phyloP scores from a whole-genome alignment of 2,329 filamentous ascomycete species.

The Tolypocladium sp. region DNA sequence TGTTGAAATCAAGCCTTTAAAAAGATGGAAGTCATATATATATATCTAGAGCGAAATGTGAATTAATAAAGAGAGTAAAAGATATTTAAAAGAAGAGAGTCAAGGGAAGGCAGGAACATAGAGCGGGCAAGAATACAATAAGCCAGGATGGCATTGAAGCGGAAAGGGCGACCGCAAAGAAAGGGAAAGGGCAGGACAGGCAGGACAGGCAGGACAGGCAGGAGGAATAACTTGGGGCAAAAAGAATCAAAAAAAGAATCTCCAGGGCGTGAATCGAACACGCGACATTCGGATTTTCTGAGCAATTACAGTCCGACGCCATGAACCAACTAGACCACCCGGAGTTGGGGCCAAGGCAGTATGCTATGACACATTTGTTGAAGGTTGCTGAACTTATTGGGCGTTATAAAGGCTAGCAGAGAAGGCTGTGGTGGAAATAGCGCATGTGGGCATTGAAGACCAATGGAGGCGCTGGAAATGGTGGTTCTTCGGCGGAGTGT shows the following conservation, averaged over 20 bases:
- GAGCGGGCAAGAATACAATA: background rate
- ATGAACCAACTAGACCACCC: slow-evolving; percentile 20
- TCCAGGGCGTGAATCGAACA: slow-evolving; percentile 19
- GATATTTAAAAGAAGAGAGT: too few relatives aligned
- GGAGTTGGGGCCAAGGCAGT: slow-evolving; percentile 4
- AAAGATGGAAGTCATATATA: too few relatives aligned
- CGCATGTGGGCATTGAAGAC: background rate
- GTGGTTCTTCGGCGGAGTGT: background rate
- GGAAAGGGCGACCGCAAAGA: background rate
- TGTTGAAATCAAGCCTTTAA: too few relatives aligned
- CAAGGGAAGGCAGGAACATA: background rate
- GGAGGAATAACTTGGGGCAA: background rate
- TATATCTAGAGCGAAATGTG: too few relatives aligned
- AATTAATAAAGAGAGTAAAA: too few relatives aligned
- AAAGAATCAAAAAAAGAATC: slow-evolving; percentile 9
- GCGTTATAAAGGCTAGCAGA: background rate
- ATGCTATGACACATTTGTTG: background rate
- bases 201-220: background rate
- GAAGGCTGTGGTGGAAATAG: background rate
- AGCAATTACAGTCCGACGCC: slow-evolving; percentile 17
- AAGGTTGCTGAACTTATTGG: background rate
- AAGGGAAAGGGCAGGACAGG: too few relatives aligned
- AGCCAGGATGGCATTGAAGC: background rate
- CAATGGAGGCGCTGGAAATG: background rate
- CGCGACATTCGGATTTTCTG: slow-evolving; percentile 16